phyloP scores from a whole-genome alignment of 2,329 filamentous ascomycete species.

The Xylariales sp. region DNA sequence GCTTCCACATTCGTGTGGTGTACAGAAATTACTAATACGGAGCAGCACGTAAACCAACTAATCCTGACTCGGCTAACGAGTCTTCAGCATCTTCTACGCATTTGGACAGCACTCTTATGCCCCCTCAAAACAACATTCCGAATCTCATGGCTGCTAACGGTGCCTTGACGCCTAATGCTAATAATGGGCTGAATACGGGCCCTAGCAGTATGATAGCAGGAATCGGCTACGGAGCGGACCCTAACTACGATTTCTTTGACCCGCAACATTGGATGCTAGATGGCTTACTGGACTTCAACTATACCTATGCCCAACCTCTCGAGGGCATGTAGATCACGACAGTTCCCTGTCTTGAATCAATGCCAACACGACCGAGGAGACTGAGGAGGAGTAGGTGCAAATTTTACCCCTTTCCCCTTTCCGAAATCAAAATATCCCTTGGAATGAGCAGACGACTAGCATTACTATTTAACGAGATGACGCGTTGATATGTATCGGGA shows the following conservation, averaged over 20 bases:
- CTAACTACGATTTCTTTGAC: conserved; percentile 84
- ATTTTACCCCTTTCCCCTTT: not conserved
- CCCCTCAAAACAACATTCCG: conserved; percentile 41
- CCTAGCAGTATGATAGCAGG: conserved; percentile 44
- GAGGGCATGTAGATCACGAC: conserved; percentile 42
- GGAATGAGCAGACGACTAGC: not conserved
- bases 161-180: conserved; percentile 46
- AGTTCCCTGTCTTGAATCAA: not conserved
- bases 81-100: conserved; percentile 66
- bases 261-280: conserved; percentile 93
- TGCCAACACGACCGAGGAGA: not conserved
- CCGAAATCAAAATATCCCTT: not conserved
- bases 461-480: not conserved
- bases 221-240: conserved; percentile 55
- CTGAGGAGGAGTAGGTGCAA: not conserved
- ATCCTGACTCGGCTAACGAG: conserved; percentile 73
- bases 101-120: conserved; percentile 56
- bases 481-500: conserved; percentile 2
- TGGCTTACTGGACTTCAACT: conserved; percentile 76
- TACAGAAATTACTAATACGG: conserved; percentile 27
- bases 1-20: conserved; percentile 13
- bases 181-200: conserved; percentile 37
- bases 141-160: conserved; percentile 46
- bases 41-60: conserved; percentile 76
- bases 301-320: conserved; percentile 48